These are phyloP conservation scores for Moesziomyces antarcticus DNA, from an alignment of 1,284 basidiomycete species.

Conservation along the genomic window DNA sequence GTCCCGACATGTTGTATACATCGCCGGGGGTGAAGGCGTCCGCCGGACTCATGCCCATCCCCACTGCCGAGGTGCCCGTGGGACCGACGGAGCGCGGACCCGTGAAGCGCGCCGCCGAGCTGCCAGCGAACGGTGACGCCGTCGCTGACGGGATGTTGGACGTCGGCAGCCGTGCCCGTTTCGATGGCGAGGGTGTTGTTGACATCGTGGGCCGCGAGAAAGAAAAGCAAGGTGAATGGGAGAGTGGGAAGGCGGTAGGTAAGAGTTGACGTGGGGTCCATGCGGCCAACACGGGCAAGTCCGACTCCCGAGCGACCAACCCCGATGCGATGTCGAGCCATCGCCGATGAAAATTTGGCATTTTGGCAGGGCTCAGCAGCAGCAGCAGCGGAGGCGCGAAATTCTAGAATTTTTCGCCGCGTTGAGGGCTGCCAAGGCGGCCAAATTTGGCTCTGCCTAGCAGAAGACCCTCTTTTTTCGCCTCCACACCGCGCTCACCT, in stretches of 20 bases:
- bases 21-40: constrained; percentile 29
- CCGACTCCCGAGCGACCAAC: background rate
- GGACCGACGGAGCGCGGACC: constrained; percentile 33
- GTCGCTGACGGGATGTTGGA: constrained; percentile 20
- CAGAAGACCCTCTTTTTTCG: constrained; percentile 4
- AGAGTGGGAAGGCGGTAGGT: background rate
- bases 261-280: constrained; percentile 13
- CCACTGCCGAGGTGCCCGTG: constrained; percentile 9
- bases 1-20: constrained; percentile 5
- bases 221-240: background rate
- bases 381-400: background rate
- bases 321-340: background rate
- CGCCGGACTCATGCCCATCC: constrained; percentile 25
- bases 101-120: constrained; percentile 1
- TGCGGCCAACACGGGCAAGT: background rate
- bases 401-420: constrained; percentile 39
- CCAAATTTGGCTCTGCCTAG: too few species aligned
- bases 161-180: constrained; percentile 24
- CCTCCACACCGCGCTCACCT: background rate
- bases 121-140: constrained; percentile 19
- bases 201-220: constrained; percentile 6
- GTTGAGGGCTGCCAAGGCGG: background rate
- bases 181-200: constrained; percentile 37
- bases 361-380: constrained; percentile 4
- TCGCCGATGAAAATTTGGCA: constrained; percentile 30